Evolutionary conservation across 2,329 filamentous ascomycete species (phyloP).

Genomic region (Alternaria atra): DNA sequence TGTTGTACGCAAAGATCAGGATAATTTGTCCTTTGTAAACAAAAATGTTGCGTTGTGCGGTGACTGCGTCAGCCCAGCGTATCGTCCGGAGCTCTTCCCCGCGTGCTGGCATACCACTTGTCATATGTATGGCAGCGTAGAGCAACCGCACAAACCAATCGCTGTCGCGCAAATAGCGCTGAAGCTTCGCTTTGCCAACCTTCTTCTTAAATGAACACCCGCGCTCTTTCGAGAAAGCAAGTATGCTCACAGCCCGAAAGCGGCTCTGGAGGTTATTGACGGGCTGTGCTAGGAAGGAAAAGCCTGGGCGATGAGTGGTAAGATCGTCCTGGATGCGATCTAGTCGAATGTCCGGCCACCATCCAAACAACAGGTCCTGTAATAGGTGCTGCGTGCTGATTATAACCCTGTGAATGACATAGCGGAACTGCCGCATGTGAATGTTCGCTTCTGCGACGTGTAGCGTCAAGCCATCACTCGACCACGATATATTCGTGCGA

Average conservation of each 20-base stretch:
- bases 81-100: constrained; percentile 12
- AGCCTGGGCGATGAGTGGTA: constrained; percentile 10
- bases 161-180: no score
- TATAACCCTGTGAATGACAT: constrained; percentile 10
- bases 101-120: constrained; percentile 11
- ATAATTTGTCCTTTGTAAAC: constrained; percentile 15
- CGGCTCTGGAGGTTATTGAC: constrained; percentile 11
- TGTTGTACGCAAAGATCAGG: constrained; percentile 17
- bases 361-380: constrained; percentile 13
- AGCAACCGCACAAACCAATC: no score
- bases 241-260: constrained; percentile 8
- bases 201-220: constrained; percentile 12
- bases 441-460: constrained; percentile 8
- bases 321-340: constrained; percentile 9
- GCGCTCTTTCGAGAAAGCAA: constrained; percentile 9
- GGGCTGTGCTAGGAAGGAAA: no score
- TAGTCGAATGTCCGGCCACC: constrained; percentile 5
- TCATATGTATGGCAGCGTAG: constrained; percentile 9
- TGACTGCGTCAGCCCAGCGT: constrained; percentile 9
- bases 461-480: constrained; percentile 9
- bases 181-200: no score
- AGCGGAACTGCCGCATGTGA: constrained; percentile 7
- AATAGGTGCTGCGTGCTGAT: constrained; percentile 2
- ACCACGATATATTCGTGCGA: constrained; percentile 13
- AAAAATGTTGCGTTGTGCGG: constrained; percentile 14